A percentile compares a stretch with the other conserved stretches of the same genome.
Conservation (phyloP, 202 grass and related monocot species). For the Brachypodium distachyon region DNA sequence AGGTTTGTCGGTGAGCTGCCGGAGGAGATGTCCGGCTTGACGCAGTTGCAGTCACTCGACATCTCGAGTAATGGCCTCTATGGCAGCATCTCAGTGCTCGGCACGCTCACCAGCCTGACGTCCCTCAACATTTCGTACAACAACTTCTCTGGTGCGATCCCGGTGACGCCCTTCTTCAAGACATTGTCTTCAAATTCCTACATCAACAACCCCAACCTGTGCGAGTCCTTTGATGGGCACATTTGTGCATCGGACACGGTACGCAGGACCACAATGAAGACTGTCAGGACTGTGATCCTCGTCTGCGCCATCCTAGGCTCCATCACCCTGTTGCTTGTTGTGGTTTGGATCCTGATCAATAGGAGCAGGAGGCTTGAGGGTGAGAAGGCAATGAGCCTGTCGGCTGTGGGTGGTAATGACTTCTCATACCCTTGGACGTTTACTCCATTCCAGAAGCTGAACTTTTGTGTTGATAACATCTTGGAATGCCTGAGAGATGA, state of each 20-base stretch:
- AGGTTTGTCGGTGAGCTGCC: constrained; percentile 67
- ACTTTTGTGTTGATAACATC: constrained; percentile 64
- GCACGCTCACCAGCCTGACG: constrained; percentile 65
- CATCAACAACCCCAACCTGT: constrained; percentile 51
- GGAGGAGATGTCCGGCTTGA: constrained; percentile 67
- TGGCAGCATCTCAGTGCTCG: constrained; percentile 64
- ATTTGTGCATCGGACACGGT: constrained; percentile 57
- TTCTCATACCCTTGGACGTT: constrained; percentile 95
- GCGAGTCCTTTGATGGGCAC: constrained; percentile 68
- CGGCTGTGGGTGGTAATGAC: constrained; percentile 43
- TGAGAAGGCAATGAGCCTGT: constrained; percentile 39
- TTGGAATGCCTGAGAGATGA: constrained; percentile 79
- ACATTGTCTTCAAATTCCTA: constrained; percentile 60
- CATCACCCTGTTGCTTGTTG: constrained; percentile 39
- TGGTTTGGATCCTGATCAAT: constrained; percentile 60
- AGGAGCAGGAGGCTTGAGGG: constrained; percentile 33
- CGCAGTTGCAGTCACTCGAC: constrained; percentile 77
- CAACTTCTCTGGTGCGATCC: constrained; percentile 94
- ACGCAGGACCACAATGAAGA: constrained; percentile 57
- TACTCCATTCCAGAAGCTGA: constrained; percentile 82
- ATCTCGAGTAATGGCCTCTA: constrained; percentile 62
- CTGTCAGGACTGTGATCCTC: constrained; percentile 46
- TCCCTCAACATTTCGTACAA: constrained; percentile 91
- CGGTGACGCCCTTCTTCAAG: constrained; percentile 73
- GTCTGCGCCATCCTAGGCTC: constrained; percentile 60